A percentile compares a stretch with the other conserved stretches of the same genome.
Conservation (phyloP, 768 basidiomycete species). For the Tricholoma bakamatsutake region DNA sequence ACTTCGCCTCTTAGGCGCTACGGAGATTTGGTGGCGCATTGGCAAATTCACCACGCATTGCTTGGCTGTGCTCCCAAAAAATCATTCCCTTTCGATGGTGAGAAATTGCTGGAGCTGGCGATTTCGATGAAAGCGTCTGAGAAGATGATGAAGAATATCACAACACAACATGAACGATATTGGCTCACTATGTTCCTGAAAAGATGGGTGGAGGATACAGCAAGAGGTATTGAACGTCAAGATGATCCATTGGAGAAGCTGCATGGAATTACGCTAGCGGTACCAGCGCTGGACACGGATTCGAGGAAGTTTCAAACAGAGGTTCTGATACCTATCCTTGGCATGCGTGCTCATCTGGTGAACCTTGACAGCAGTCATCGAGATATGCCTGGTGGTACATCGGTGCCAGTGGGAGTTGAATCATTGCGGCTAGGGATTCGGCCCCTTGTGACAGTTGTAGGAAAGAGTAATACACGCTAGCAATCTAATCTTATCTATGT, state of each 20-base stretch:
- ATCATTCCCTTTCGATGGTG: conserved; percentile 37
- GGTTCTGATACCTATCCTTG: conserved; percentile 3
- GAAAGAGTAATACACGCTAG: too few species aligned
- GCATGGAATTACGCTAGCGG: conserved; percentile 1
- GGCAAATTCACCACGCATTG: conserved; percentile 86
- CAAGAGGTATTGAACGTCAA: conserved; percentile 11
- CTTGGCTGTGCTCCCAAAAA: conserved; percentile 28
- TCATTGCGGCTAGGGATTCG: conserved; percentile 1
- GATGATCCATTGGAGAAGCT: conserved; percentile 9
- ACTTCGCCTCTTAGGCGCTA: conserved; percentile 90
- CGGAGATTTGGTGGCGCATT: conserved; percentile 77
- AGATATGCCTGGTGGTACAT: not conserved
- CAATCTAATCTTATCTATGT: not conserved
- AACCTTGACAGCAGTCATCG: not conserved
- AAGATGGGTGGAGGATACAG: conserved; percentile 29
- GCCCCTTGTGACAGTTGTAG: not conserved
- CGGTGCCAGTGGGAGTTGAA: not conserved
- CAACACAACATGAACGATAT: conserved; percentile 26
- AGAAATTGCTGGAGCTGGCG: conserved; percentile 40
- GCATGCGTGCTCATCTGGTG: not conserved
- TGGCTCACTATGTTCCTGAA: conserved; percentile 33
- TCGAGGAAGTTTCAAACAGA: conserved; percentile 4
- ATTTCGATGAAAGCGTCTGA: conserved; percentile 33
- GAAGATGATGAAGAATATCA: conserved; percentile 21
- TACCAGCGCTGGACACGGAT: not conserved